Conservation (phyloP, 257 asterid species). For the Plantago elongata region DNA sequence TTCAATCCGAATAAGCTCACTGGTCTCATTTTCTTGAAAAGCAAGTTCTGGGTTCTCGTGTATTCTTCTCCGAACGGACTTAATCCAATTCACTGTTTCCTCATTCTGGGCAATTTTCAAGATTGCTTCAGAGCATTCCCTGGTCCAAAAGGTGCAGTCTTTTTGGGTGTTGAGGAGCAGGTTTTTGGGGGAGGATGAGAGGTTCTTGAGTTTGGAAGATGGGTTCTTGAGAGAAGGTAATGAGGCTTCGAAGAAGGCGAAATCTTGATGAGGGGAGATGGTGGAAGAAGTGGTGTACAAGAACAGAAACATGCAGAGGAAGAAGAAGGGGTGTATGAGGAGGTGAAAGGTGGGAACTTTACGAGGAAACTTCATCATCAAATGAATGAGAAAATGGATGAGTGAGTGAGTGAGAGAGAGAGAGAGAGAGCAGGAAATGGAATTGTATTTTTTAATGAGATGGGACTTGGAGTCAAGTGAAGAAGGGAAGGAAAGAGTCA, state of each 20-base stretch:
- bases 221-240: background rate
- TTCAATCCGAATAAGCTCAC: slow-evolving; percentile 60
- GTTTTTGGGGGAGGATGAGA: background rate
- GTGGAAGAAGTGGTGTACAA: background rate
- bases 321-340: background rate
- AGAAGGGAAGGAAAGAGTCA: too few species aligned
- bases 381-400: too few species aligned
- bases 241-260: background rate
- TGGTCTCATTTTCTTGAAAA: slow-evolving; percentile 70
- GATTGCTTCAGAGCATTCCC: slow-evolving; percentile 1
- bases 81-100: slow-evolving; percentile 53
- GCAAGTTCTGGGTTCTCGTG: slow-evolving; percentile 89
- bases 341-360: background rate
- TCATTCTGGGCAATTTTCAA: background rate
- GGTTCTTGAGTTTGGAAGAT: background rate
- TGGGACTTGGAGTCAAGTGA: too few species aligned
- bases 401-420: too few species aligned
- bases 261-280: background rate
- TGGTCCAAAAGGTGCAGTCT: slow-evolving; percentile 2
- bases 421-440: background rate
- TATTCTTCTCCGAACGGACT: slow-evolving; percentile 52
- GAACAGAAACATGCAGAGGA: too few species aligned
- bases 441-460: background rate
- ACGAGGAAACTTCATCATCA: background rate
- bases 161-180: background rate